These are phyloP conservation scores for Penicillium brasilianum DNA, from an alignment of 2,329 filamentous ascomycete genomes.

Conservation along the genomic window DNA sequence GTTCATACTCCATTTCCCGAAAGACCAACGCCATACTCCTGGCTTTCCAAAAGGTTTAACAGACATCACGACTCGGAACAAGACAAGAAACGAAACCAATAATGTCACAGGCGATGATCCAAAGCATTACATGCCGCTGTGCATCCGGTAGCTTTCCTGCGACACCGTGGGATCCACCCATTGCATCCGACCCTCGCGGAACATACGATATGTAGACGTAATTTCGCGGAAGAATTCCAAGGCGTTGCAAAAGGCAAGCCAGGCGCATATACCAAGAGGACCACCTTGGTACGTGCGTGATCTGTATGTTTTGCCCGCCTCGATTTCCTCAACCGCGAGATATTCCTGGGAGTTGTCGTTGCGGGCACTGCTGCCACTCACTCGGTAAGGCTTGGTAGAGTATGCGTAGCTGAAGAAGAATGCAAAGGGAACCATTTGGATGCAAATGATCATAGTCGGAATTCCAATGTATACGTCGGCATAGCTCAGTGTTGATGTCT, in stretches of 20 bases:
- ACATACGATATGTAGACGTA: conserved; percentile 14
- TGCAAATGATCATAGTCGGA: conserved; percentile 38
- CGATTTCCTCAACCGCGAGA: conserved; percentile 10
- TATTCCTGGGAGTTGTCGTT: conserved; percentile 7
- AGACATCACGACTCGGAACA: background rate
- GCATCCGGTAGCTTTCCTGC: background rate
- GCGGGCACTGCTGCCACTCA: background rate
- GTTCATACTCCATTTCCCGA: background rate
- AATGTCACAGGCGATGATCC: background rate
- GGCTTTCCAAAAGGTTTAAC: background rate
- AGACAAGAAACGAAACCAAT: background rate
- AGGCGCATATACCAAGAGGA: conserved; percentile 17
- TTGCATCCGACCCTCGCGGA: conserved; percentile 5
- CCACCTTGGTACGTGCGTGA: conserved; percentile 20
- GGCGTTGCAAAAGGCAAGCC: conserved; percentile 18
- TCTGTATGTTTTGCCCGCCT: background rate
- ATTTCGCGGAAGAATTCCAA: conserved; percentile 16
- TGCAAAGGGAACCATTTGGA: conserved; percentile 40
- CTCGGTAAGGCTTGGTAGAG: conserved; percentile 30
- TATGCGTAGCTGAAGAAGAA: conserved; percentile 41
- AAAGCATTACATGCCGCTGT: background rate
- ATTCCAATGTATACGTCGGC: conserved; percentile 39
- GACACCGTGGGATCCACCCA: background rate
- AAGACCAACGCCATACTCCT: background rate
- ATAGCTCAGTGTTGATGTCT: conserved; percentile 33